A percentile compares a stretch with the other conserved stretches of the same genome.
Evolutionary conservation across 768 basidiomycete genomes (phyloP).

Genomic region (Mycena leptocephala): DNA sequence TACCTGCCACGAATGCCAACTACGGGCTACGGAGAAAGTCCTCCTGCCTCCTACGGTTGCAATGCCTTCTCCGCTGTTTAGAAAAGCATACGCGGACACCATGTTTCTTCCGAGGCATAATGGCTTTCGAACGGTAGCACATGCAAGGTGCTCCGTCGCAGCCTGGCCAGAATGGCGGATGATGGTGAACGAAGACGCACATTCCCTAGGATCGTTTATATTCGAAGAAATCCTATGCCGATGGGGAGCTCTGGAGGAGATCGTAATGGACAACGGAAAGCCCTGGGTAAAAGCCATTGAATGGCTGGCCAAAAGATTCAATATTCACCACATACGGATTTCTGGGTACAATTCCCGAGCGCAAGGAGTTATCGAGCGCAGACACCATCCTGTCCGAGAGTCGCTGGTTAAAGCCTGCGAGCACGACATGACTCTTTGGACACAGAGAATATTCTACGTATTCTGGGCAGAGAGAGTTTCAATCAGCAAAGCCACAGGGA

Average conservation of each 20-base stretch:
- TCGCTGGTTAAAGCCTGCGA: background rate
- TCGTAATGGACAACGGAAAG: background rate
- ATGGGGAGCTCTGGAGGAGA: background rate
- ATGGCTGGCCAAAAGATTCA: background rate
- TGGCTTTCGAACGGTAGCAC: too few relatives aligned
- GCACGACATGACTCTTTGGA: background rate
- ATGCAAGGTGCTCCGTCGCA: too few relatives aligned
- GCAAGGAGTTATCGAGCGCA: background rate
- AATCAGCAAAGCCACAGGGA: background rate
- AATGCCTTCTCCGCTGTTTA: too few relatives aligned
- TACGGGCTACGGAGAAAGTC: too few relatives aligned
- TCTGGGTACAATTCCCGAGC: background rate
- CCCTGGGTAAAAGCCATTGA: background rate
- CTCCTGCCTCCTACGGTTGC: too few relatives aligned
- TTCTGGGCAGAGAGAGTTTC: slow-evolving; percentile 6
- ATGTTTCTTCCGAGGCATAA: too few relatives aligned
- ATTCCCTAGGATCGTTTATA: background rate
- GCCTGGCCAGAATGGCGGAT: too few relatives aligned
- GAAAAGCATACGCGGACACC: too few relatives aligned
- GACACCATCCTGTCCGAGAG: background rate
- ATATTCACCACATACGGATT: background rate
- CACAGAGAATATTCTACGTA: background rate
- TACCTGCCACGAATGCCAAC: too few relatives aligned
- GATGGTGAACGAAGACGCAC: background rate
- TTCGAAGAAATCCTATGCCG: background rate